These are phyloP conservation scores for Chlamydomonas incerta DNA, from an alignment of 139 green algal genomes.

Conservation along the genomic window DNA sequence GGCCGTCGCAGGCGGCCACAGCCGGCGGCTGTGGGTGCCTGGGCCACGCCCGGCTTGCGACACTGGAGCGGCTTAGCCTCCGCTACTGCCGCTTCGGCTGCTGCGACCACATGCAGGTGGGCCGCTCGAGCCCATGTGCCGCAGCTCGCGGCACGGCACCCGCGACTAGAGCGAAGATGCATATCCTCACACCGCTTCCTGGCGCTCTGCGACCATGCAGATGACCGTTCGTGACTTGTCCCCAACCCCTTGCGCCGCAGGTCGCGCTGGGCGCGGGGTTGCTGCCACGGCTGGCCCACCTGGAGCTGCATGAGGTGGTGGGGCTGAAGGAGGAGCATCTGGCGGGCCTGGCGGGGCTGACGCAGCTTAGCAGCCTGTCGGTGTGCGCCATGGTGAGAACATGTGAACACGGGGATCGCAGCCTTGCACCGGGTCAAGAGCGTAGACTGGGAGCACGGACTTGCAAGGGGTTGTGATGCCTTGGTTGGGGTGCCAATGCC, in stretches of 20 bases:
- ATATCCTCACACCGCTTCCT: background rate
- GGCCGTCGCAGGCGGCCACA: background rate
- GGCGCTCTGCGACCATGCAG: background rate
- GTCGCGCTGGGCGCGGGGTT: background rate
- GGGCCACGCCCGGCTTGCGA: background rate
- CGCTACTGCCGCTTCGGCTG: conserved; percentile 10
- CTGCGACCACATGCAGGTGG: conserved; percentile 12
- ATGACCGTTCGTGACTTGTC: background rate
- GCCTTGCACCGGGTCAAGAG: no score
- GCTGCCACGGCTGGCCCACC: background rate
- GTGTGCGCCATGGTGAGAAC: conserved; percentile 17
- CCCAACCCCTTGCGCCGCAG: background rate
- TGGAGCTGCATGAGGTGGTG: background rate
- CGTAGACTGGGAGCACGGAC: no score
- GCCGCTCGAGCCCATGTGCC: no score
- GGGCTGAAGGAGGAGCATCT: background rate
- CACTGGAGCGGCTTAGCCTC: background rate
- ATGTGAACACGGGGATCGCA: no score
- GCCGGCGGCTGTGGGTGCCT: background rate
- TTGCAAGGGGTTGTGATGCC: background rate
- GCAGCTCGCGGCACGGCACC: no score
- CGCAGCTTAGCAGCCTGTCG: background rate
- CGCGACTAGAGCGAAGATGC: no score
- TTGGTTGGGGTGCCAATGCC: background rate
- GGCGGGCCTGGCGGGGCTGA: background rate